Percentiles rank a stretch among this genome's conserved stretches.
phyloP scores from a whole-genome alignment of 805 yeast genomes.

The Saccharomycopsis oosterbeekiorum region DNA sequence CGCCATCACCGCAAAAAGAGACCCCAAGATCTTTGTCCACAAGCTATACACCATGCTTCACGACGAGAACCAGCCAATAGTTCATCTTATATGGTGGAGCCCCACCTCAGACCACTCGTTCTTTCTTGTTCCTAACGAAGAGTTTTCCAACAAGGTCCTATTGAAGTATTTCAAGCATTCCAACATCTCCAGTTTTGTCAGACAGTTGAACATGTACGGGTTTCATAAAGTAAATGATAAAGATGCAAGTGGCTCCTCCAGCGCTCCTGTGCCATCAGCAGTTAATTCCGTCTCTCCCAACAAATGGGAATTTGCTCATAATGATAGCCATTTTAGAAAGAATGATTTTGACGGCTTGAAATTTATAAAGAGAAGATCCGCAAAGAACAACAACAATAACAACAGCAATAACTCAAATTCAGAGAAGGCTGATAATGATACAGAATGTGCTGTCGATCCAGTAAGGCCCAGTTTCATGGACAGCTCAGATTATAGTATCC shows the following conservation, averaged over 20 bases:
- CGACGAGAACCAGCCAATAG: conserved; percentile 53
- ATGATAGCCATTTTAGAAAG: conserved; percentile 64
- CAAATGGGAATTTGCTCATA: conserved; percentile 86
- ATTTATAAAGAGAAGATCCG: conserved; percentile 69
- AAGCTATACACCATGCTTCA: conserved; percentile 77
- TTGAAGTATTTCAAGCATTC: conserved; percentile 69
- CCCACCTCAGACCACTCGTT: conserved; percentile 54
- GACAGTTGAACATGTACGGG: conserved; percentile 77
- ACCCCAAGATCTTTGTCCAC: conserved; percentile 66
- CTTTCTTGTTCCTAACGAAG: conserved; percentile 75
- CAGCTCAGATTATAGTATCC: neutral
- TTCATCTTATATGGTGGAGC: conserved; percentile 83
- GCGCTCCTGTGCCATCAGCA: neutral
- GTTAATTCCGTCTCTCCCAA: conserved; percentile 6
- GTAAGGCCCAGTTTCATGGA: neutral
- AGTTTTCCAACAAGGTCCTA: conserved; percentile 59
- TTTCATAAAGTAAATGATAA: conserved; percentile 59
- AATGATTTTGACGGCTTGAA: conserved; percentile 73
- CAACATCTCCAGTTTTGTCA: conserved; percentile 67
- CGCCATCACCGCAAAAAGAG: neutral
- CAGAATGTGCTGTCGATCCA: neutral
- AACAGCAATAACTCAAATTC: neutral
- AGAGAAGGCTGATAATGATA: neutral
- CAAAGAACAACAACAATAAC: conserved; percentile 24
- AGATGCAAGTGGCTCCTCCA: conserved; percentile 13